phyloP scores from a whole-genome alignment of 768 basidiomycete species.

The Neoboletus magnificus region DNA sequence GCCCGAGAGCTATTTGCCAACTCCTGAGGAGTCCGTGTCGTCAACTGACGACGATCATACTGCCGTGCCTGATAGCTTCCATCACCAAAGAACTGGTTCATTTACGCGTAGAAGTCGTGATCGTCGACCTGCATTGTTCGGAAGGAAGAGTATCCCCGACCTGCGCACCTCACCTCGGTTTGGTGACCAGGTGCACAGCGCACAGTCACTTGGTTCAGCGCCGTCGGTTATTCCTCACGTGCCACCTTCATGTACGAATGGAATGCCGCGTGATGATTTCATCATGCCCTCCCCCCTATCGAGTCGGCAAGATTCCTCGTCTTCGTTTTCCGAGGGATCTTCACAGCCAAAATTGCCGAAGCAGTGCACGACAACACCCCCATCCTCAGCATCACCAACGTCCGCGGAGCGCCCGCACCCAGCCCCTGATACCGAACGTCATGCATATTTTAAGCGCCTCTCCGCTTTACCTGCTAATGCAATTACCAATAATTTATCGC shows the following conservation, averaged over 20 bases:
- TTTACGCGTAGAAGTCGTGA: conserved; percentile 40
- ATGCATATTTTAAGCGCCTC: conserved; percentile 92
- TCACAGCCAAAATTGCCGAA: conserved; percentile 23
- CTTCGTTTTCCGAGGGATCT: conserved; percentile 35
- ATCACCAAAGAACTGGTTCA: conserved; percentile 52
- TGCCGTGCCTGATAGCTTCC: conserved; percentile 23
- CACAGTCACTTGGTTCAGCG: conserved; percentile 27
- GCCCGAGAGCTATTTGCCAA: conserved; percentile 53
- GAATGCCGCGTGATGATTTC: conserved; percentile 27
- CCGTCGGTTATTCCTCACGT: conserved; percentile 5
- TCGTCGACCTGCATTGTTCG: conserved; percentile 38
- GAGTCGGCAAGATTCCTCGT: conserved; percentile 44
- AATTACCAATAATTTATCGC: conserved; percentile 65
- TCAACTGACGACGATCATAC: conserved; percentile 45
- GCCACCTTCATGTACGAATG: conserved; percentile 12
- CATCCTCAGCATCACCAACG: conserved; percentile 39
- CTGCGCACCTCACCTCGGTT: conserved; percentile 52
- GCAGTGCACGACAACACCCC: conserved; percentile 29
- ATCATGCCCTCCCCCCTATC: conserved; percentile 40
- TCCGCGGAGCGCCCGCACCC: conserved; percentile 35
- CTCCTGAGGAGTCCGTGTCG: conserved; percentile 53
- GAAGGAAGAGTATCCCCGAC: conserved; percentile 88
- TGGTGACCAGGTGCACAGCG: conserved; percentile 25
- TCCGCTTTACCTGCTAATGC: conserved; percentile 67
- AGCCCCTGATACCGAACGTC: conserved; percentile 69